These are phyloP conservation scores for Hibiscus trionum DNA, from an alignment of 345 rosid genomes.

Conservation along the genomic window DNA sequence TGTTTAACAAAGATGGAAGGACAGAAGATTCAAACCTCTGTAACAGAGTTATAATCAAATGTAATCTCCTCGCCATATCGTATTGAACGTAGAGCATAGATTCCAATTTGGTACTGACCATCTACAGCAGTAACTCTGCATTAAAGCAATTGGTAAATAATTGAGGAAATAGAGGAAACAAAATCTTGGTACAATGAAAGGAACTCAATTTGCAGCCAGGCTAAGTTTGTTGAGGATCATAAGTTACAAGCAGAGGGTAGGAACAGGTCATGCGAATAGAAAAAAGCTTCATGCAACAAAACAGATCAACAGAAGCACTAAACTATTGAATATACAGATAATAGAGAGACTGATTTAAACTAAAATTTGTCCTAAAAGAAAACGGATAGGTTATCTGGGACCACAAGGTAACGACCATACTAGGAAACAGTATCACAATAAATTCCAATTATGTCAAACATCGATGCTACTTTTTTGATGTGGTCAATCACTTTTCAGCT, in stretches of 20 bases:
- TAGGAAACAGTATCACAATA: background rate
- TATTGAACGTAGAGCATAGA: constrained; percentile 71
- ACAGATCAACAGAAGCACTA: background rate
- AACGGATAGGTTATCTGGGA: background rate
- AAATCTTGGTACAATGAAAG: background rate
- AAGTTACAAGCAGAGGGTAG: background rate
- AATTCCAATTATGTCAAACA: background rate
- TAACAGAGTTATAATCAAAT: constrained; percentile 95
- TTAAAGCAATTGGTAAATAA: constrained; percentile 11
- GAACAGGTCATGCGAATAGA: background rate
- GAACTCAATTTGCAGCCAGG: background rate
- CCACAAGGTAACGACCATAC: background rate
- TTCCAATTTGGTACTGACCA: constrained; percentile 98
- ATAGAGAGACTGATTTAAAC: background rate
- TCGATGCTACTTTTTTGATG: background rate
- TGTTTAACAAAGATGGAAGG: background rate
- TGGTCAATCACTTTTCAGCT: background rate
- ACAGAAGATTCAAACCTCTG: constrained; percentile 59
- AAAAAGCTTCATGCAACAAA: background rate
- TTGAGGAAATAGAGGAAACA: background rate
- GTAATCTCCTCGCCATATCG: constrained; percentile 93
- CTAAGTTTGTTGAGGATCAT: background rate
- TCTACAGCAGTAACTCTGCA: constrained; percentile 96
- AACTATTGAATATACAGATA: background rate
- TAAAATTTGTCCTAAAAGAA: background rate